Conservation (phyloP, 2,329 filamentous ascomycete species). For the Nemania serpens region DNA sequence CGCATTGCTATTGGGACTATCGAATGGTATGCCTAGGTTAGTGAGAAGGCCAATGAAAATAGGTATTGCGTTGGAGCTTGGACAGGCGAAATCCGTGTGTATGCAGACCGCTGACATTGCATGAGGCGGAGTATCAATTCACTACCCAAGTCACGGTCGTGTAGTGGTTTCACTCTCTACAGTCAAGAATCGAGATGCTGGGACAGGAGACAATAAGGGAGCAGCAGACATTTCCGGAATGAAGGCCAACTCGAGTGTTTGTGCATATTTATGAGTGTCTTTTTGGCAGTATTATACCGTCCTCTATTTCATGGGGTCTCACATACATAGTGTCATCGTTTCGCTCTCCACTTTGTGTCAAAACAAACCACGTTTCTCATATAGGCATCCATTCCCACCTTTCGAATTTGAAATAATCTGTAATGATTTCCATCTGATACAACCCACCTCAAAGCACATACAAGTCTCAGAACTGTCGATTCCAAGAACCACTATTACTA, state of each 20-base stretch:
- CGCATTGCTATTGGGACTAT: background rate
- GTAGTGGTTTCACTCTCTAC: too few species aligned
- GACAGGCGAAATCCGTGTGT: background rate
- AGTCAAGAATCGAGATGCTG: background rate
- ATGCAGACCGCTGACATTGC: constrained; percentile 11
- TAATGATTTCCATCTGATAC: too few species aligned
- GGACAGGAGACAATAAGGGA: background rate
- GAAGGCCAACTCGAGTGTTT: too few species aligned
- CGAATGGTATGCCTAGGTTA: too few species aligned
- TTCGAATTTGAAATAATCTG: background rate
- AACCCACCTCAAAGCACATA: too few species aligned
- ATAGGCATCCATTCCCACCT: background rate
- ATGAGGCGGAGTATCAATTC: constrained; percentile 17
- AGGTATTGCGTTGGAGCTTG: constrained; percentile 10
- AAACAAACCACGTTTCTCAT: background rate
- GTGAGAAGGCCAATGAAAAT: constrained; percentile 11
- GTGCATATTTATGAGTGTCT: too few species aligned
- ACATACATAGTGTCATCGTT: background rate
- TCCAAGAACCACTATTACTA: too few species aligned
- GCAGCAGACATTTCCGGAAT: too few species aligned
- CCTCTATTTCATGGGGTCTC: background rate
- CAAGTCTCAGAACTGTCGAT: too few species aligned
- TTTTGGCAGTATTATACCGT: too few species aligned
- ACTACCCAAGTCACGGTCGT: background rate
- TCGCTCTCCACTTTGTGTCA: background rate